Conservation (phyloP, 2,329 filamentous ascomycete species). For the Chrysoporthe cubensis region DNA sequence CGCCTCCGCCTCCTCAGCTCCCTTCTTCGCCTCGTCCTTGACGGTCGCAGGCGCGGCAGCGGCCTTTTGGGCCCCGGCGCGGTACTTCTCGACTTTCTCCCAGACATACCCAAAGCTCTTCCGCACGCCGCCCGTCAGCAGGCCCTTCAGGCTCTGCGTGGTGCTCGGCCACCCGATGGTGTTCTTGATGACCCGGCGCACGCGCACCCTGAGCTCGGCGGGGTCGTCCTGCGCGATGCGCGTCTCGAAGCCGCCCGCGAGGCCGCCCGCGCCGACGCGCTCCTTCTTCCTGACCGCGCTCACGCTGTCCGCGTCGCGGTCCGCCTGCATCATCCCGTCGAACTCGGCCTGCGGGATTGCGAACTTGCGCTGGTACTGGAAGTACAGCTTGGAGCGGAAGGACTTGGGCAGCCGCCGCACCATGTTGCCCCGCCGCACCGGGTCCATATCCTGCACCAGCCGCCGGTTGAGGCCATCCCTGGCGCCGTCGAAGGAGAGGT, state of each 20-base stretch:
- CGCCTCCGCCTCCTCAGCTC: not conserved
- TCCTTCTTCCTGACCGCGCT: conserved; percentile 63
- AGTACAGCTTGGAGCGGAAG: conserved; percentile 90
- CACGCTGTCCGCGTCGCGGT: conserved; percentile 67
- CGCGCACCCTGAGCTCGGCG: conserved; percentile 68
- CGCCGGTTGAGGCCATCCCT: conserved; percentile 67
- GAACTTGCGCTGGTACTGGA: conserved; percentile 91
- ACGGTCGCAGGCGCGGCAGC: conserved; percentile 12
- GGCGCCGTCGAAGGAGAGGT: conserved; percentile 76
- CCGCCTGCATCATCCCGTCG: conserved; percentile 79
- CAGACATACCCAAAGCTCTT: conserved; percentile 75
- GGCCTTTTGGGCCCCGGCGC: conserved; percentile 42
- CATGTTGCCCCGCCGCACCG: conserved; percentile 90
- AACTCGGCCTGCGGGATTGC: conserved; percentile 84
- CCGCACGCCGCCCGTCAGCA: conserved; percentile 75
- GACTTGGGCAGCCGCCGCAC: conserved; percentile 84
- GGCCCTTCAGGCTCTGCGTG: conserved; percentile 82
- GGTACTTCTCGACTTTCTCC: conserved; percentile 78
- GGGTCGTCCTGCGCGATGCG: conserved; percentile 75
- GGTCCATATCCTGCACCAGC: conserved; percentile 90
- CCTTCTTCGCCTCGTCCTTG: conserved; percentile 7
- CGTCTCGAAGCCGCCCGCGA: conserved; percentile 81
- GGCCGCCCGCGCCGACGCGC: conserved; percentile 71
- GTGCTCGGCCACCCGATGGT: conserved; percentile 94
- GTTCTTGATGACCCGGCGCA: conserved; percentile 78